A percentile compares a stretch with the other conserved stretches of the same genome.
Evolutionary conservation across 192 early-diverging fungal species (phyloP).

Genomic region (Coemansia sp.): DNA sequence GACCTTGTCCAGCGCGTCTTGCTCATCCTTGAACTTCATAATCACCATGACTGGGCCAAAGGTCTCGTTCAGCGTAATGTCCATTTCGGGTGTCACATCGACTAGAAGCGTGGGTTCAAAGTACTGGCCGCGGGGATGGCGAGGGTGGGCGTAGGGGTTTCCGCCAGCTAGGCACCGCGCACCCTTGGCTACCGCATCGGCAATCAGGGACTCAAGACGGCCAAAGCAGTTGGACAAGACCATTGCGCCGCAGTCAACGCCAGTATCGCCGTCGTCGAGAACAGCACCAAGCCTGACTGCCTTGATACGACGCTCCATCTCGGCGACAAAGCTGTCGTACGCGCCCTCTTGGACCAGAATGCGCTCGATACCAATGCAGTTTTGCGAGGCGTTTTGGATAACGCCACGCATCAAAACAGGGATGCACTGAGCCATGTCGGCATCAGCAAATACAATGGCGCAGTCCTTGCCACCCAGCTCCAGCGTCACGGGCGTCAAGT

Average conservation of each 20-base stretch:
- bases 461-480: slow-evolving; percentile 92
- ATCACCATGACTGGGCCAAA: slow-evolving; percentile 82
- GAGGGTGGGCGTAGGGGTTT: slow-evolving; percentile 62
- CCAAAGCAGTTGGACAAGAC: slow-evolving; percentile 63
- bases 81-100: slow-evolving; percentile 73
- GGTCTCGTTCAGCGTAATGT: slow-evolving; percentile 68
- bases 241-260: slow-evolving; percentile 81
- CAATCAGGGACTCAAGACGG: slow-evolving; percentile 61
- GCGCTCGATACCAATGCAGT: slow-evolving; percentile 87
- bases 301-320: slow-evolving; percentile 57
- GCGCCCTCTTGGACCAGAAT: slow-evolving; percentile 68
- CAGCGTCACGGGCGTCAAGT: slow-evolving; percentile 79
- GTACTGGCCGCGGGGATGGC: slow-evolving; percentile 73
- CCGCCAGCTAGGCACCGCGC: slow-evolving; percentile 73
- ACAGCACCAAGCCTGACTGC: slow-evolving; percentile 68
- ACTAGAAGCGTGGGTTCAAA: slow-evolving; percentile 78
- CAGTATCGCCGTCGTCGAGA: slow-evolving; percentile 59
- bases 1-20: slow-evolving; percentile 64
- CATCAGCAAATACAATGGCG: slow-evolving; percentile 74
- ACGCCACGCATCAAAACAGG: slow-evolving; percentile 78
- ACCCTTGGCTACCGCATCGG: slow-evolving; percentile 75
- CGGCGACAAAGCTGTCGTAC: slow-evolving; percentile 68
- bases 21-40: slow-evolving; percentile 66
- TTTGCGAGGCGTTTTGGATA: slow-evolving; percentile 86
- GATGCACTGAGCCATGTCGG: slow-evolving; percentile 63